Base-by-base conservation (phyloP, 352 stramenopile genomes). In the Phytophthora ohioensis region DNA sequence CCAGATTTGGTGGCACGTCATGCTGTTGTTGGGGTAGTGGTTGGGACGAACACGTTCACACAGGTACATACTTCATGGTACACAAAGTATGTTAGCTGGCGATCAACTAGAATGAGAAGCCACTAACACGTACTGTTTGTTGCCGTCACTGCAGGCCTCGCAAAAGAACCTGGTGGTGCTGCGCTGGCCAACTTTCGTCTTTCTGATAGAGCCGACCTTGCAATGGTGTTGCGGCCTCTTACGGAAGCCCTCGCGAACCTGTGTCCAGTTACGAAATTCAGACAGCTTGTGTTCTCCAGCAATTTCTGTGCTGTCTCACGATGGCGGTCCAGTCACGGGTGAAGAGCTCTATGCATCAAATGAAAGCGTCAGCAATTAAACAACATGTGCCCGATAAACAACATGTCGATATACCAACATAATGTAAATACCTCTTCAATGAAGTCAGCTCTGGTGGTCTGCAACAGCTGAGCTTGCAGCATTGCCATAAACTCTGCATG, bases 401-500 rank as follows among this genome's bases (percentile, higher is more conserved):
- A 10, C 45, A 51, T 35, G 21, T 51, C 9, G 5, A 51, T 9
- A 34, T 32, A 30, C 3, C 3, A 13, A 62, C 42, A 39, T 39
- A 13, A 30, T n/a, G 41, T 52, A 53, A 45, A 62, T 62, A 62
- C n/a, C 27, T 56, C 45, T 15, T 56, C 46, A 9, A 39, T 27
- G 21, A 66, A 66, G 8, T 67, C 48, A 3, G 13, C 47, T 12
- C 1, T 15, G 2, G 38, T 59, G 0, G 42, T 32, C 41, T 57
- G 21, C 0, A 76, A 46, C 0, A 76, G 47, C 34, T 69, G 57
- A 3, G 27, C 6, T 9, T 77, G 63, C 31, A 73, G n/a, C 3
- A 51, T 46, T 10, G 36, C 3, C 15, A 75, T 35, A 39, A 68
- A 69, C 2, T 58, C 41, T 2, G 57, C 53, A 30, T 76, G 63